phyloP scores from a whole-genome alignment of 305 asterid species.

The Fraxinus angustifolia region DNA sequence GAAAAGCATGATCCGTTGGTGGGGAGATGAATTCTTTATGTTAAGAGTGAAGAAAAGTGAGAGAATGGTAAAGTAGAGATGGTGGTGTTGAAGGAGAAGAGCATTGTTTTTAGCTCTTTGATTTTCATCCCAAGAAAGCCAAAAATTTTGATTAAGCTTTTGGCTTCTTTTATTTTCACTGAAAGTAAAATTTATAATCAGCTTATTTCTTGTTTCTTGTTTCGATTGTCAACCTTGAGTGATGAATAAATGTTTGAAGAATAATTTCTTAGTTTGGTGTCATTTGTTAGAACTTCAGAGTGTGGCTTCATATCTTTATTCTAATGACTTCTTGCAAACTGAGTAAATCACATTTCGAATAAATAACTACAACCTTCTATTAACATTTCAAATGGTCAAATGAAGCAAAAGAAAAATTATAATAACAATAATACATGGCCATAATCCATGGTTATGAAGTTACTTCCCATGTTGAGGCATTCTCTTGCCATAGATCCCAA shows the following conservation, averaged over 20 bases:
- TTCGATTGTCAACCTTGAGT: background rate
- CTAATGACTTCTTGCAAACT: background rate
- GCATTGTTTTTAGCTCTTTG: background rate
- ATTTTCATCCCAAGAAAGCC: background rate
- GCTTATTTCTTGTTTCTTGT: background rate
- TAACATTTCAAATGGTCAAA: background rate
- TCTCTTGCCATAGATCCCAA: constrained; percentile 15
- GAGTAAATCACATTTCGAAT: background rate
- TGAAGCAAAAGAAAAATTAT: background rate
- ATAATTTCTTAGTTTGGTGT: background rate
- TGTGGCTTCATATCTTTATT: background rate
- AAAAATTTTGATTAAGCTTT: background rate
- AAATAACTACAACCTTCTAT: too few species aligned
- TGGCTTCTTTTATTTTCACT: background rate
- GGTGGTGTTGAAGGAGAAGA: background rate
- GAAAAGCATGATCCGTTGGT: background rate
- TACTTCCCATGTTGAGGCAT: constrained; percentile 19
- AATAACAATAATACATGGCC: background rate
- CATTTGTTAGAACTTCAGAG: background rate
- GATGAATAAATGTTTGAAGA: background rate
- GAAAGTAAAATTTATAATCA: background rate
- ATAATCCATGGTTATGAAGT: background rate
- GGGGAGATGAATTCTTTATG: background rate
- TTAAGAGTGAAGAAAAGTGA: background rate
- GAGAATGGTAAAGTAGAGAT: background rate